phyloP scores from a whole-genome alignment of 495 filamentous ascomycete genomes.

The Penicillium alfredii region DNA sequence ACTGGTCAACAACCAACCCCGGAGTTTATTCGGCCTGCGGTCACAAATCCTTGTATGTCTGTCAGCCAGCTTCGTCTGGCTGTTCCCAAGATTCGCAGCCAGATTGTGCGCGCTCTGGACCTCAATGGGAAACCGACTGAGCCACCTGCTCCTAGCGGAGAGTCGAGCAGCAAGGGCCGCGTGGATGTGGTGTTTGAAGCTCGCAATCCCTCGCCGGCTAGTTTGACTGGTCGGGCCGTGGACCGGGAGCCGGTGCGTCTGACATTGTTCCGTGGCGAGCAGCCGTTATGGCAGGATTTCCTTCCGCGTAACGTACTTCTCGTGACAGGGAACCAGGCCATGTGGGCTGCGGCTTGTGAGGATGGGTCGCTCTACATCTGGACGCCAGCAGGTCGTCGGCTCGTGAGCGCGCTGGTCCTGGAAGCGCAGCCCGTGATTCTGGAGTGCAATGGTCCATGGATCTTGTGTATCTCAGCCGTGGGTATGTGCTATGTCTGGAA shows the following conservation, averaged over 20 bases:
- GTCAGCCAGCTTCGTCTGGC: slow-evolving; percentile 84
- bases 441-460: slow-evolving; percentile 81
- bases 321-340: slow-evolving; percentile 78
- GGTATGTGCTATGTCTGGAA: slow-evolving; percentile 95
- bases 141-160: slow-evolving; percentile 42
- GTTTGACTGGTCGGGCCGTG: slow-evolving; percentile 48
- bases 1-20: slow-evolving; percentile 65
- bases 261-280: slow-evolving; percentile 74
- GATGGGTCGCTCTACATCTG: slow-evolving; percentile 90
- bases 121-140: slow-evolving; percentile 41
- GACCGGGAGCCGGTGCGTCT: slow-evolving; percentile 78
- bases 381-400: slow-evolving; percentile 86
- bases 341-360: slow-evolving; percentile 91
- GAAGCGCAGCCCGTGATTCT: slow-evolving; percentile 93
- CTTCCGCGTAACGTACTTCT: slow-evolving; percentile 77
- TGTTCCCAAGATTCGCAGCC: slow-evolving; percentile 77
- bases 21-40: slow-evolving; percentile 80
- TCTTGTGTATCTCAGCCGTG: slow-evolving; percentile 81
- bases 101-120: slow-evolving; percentile 58
- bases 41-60: slow-evolving; percentile 70
- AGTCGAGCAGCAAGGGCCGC: slow-evolving; percentile 49
- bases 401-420: slow-evolving; percentile 75
- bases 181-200: slow-evolving; percentile 69
- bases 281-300: slow-evolving; percentile 87
- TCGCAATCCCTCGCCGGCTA: slow-evolving; percentile 57